Evolutionary conservation across 2,329 filamentous ascomycete genomes (phyloP).

Genomic region (Cryphonectria parasitica): DNA sequence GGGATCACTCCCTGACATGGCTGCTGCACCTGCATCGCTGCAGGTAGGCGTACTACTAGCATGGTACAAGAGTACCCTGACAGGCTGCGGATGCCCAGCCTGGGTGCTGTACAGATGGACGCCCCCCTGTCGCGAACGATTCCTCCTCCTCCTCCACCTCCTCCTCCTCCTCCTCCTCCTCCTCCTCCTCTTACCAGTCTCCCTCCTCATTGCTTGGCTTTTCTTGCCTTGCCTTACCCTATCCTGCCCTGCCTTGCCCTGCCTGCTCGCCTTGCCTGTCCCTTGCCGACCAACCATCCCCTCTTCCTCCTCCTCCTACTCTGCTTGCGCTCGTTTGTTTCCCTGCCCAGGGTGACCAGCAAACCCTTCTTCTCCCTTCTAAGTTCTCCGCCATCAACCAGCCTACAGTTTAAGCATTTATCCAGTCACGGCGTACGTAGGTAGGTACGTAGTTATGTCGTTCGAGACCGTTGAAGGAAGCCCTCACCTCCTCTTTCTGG

Average conservation of each 20-base stretch:
- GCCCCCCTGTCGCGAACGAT: not conserved
- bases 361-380: not conserved
- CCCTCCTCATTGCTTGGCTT: not conserved
- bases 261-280: not conserved
- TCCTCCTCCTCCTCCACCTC: too few relatives aligned
- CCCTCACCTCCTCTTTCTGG: not conserved
- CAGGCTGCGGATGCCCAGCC: not conserved
- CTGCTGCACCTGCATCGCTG: not conserved
- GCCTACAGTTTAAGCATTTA: not conserved
- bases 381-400: not conserved
- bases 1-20: not conserved
- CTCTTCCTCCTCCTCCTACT: not conserved
- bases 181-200: not conserved
- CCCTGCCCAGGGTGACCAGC: not conserved
- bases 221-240: not conserved
- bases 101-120: not conserved
- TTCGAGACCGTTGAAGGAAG: slow-evolving; percentile 5
- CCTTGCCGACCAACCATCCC: not conserved
- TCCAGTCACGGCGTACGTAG: not conserved
- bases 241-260: not conserved
- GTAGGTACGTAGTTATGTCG: not conserved
- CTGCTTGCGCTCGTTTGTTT: not conserved
- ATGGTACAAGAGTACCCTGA: not conserved
- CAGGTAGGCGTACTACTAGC: not conserved
- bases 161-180: not conserved